Conservation (phyloP, 768 basidiomycete species). For the Saitozyma podzolica region DNA sequence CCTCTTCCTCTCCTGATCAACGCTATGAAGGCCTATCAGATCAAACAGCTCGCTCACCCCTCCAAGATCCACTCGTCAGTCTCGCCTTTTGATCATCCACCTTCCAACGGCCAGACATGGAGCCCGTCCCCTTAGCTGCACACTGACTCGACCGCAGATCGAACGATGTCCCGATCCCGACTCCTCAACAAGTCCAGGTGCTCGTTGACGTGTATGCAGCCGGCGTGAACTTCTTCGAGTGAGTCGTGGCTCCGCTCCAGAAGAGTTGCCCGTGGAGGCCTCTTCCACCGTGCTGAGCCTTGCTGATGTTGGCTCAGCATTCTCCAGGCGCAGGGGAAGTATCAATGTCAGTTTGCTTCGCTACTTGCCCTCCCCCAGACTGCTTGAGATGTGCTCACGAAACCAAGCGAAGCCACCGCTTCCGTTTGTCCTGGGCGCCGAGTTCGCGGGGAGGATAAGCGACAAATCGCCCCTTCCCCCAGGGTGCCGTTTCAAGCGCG, state of each 20-base stretch:
- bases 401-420: slow-evolving; percentile 65
- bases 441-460: slow-evolving; percentile 80
- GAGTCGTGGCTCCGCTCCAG: slow-evolving; percentile 5
- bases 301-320: slow-evolving; percentile 55
- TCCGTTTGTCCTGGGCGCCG: slow-evolving; percentile 76
- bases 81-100: background rate
- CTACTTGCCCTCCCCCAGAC: background rate
- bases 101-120: background rate
- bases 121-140: background rate
- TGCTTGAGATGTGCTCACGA: background rate
- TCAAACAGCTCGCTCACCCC: slow-evolving; percentile 69
- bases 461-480: slow-evolving; percentile 70
- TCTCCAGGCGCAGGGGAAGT: slow-evolving; percentile 83
- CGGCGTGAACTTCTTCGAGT: slow-evolving; percentile 72
- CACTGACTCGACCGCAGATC: background rate
- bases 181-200: slow-evolving; percentile 60
- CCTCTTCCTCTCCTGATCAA: no score
- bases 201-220: slow-evolving; percentile 74
- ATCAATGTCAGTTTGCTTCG: slow-evolving; percentile 59
- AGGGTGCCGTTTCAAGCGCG: slow-evolving; percentile 73
- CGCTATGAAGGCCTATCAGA: slow-evolving; percentile 74
- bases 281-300: background rate
- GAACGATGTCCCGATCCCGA: slow-evolving; percentile 63
- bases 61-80: slow-evolving; percentile 61
- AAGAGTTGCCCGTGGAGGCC: background rate